These are phyloP conservation scores for Cercospora sp. DNA, from an alignment of 2,329 filamentous ascomycete genomes.

Conservation along the genomic window DNA sequence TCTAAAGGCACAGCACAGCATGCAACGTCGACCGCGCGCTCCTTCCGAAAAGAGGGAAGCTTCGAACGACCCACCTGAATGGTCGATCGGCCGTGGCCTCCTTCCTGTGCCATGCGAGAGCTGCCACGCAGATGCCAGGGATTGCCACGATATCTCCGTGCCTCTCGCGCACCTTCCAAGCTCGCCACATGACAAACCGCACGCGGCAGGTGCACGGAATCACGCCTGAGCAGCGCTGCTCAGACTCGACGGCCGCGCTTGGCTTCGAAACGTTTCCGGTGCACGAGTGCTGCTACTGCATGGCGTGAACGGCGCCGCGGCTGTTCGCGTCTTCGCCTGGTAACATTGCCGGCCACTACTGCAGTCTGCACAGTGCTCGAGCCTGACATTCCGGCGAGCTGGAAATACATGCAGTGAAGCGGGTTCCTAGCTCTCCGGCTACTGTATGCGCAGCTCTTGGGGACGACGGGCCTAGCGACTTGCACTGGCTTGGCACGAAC, in stretches of 20 bases:
- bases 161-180: background rate
- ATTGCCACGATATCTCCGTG: slow-evolving; percentile 3
- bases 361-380: slow-evolving; percentile 1
- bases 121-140: background rate
- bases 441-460: background rate
- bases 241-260: background rate
- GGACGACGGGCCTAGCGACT: background rate
- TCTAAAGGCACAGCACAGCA: background rate
- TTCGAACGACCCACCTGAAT: background rate
- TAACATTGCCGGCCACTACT: slow-evolving; percentile 4
- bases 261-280: background rate
- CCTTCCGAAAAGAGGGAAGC: slow-evolving; percentile 18
- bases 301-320: background rate
- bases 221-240: background rate
- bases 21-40: slow-evolving; percentile 13
- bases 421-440: background rate
- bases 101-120: slow-evolving; percentile 11
- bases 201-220: background rate
- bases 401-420: background rate
- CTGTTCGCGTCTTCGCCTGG: background rate
- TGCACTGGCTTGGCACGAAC: background rate
- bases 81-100: background rate
- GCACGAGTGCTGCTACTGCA: background rate
- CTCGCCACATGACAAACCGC: background rate
- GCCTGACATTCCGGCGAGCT: background rate